Conservation (phyloP, 2,329 filamentous ascomycete species). For the Albifimbria verrucaria region DNA sequence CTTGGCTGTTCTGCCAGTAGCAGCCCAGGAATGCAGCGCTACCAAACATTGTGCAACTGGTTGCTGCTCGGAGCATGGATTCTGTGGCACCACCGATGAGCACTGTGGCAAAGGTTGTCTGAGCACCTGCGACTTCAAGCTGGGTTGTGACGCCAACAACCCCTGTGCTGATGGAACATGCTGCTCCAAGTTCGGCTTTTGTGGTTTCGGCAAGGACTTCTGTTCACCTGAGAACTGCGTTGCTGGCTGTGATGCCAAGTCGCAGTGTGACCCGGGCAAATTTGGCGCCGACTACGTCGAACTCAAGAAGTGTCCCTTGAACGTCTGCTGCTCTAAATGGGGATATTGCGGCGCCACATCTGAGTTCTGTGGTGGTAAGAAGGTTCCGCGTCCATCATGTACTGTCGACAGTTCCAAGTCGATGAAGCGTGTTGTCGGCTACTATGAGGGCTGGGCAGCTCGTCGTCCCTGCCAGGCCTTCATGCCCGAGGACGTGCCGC, state of each 20-base stretch:
- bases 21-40: slow-evolving; percentile 6
- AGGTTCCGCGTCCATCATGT: slow-evolving; percentile 10
- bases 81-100: slow-evolving; percentile 18
- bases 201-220: slow-evolving; percentile 20
- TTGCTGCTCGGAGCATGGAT: slow-evolving; percentile 14
- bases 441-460: slow-evolving; percentile 24
- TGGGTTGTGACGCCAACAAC: slow-evolving; percentile 22
- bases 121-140: slow-evolving; percentile 20
- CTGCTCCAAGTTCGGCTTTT: slow-evolving; percentile 19
- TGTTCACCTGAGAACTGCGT: slow-evolving; percentile 12
- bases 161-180: slow-evolving; percentile 28
- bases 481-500: neutral
- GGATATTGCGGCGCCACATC: slow-evolving; percentile 29
- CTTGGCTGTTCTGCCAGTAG: slow-evolving; percentile 21
- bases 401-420: neutral
- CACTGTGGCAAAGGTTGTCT: slow-evolving; percentile 10
- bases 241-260: slow-evolving; percentile 18
- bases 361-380: slow-evolving; percentile 19
- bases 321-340: slow-evolving; percentile 31
- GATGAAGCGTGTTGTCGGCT: slow-evolving; percentile 16
- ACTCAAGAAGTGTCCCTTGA: slow-evolving; percentile 23
- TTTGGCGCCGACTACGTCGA: slow-evolving; percentile 19
- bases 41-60: slow-evolving; percentile 13
- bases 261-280: slow-evolving; percentile 24
- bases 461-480: slow-evolving; percentile 14